A percentile compares a stretch with the other conserved stretches of the same genome.
These are phyloP conservation scores for Jatropha curcas DNA, from an alignment of 345 rosid genomes.

Conservation along the genomic window DNA sequence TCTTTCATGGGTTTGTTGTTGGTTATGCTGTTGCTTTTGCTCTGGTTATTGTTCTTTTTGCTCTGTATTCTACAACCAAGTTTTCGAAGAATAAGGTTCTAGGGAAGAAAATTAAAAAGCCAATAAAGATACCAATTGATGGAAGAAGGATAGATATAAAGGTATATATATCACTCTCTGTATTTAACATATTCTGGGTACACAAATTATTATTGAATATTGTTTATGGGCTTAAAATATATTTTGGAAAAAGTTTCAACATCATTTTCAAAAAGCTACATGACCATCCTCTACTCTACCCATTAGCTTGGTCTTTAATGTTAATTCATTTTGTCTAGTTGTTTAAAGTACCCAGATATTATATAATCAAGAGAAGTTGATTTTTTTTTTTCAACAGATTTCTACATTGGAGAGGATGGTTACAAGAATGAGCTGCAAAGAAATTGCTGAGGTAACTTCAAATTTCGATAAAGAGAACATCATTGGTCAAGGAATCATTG, in stretches of 20 bases:
- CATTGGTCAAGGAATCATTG: conserved; percentile 5
- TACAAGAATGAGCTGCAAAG: neutral
- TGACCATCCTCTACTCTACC: neutral
- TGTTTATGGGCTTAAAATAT: too few species aligned
- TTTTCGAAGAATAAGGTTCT: neutral
- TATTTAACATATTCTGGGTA: too few species aligned
- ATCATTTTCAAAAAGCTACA: too few species aligned
- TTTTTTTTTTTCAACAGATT: neutral
- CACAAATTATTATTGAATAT: too few species aligned
- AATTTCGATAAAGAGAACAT: conserved; percentile 5
- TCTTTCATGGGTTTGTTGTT: neutral
- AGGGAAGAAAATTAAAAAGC: neutral
- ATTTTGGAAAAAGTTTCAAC: too few species aligned
- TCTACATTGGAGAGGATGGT: neutral
- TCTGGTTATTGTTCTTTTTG: neutral
- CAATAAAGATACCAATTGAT: neutral
- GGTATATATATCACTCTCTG: neutral
- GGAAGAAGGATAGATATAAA: neutral
- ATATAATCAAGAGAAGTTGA: neutral
- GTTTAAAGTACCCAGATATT: too few species aligned
- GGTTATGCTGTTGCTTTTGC: neutral
- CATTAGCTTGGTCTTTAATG: neutral
- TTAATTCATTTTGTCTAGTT: neutral
- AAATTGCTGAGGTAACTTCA: conserved; percentile 5
- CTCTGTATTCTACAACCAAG: neutral